Conservation (phyloP, 129 eudicot species). For the Solidago caesia region DNA sequence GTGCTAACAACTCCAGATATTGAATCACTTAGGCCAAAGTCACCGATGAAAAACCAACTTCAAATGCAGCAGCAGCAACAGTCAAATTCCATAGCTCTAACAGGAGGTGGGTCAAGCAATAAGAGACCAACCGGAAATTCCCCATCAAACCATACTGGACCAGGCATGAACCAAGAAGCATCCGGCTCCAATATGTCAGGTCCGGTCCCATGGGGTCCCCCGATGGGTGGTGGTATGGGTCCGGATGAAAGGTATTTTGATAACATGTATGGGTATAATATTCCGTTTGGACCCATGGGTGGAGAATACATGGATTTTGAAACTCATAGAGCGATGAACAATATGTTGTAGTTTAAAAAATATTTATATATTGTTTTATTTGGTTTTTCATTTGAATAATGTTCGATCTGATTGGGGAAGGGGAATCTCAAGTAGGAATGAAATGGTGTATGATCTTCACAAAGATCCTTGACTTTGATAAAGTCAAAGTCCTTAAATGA, state of each 20-base stretch:
- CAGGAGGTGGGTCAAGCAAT: constrained; percentile 48
- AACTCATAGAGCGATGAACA: constrained; percentile 71
- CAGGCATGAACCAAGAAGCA: constrained; percentile 65
- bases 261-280: constrained; percentile 66
- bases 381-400: constrained; percentile 17
- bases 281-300: constrained; percentile 51
- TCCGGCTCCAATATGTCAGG: constrained; percentile 54
- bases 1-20: constrained; percentile 72
- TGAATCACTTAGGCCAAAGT: constrained; percentile 88
- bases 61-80: constrained; percentile 52
- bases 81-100: constrained; percentile 62
- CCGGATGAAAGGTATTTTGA: constrained; percentile 66
- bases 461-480: constrained; percentile 25
- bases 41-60: constrained; percentile 98
- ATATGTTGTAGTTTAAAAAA: constrained; percentile 44
- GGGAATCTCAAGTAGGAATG: not conserved
- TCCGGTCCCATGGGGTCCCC: constrained; percentile 76
- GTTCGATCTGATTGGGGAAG: not conserved
- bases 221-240: constrained; percentile 47
- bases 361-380: constrained; percentile 9
- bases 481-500: constrained; percentile 16
- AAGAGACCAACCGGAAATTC: constrained; percentile 60
- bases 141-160: constrained; percentile 51
- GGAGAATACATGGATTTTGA: constrained; percentile 72
- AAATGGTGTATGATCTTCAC: constrained; percentile 4